Evolutionary conservation across 768 basidiomycete genomes (phyloP).

Genomic region (Imleria badia): DNA sequence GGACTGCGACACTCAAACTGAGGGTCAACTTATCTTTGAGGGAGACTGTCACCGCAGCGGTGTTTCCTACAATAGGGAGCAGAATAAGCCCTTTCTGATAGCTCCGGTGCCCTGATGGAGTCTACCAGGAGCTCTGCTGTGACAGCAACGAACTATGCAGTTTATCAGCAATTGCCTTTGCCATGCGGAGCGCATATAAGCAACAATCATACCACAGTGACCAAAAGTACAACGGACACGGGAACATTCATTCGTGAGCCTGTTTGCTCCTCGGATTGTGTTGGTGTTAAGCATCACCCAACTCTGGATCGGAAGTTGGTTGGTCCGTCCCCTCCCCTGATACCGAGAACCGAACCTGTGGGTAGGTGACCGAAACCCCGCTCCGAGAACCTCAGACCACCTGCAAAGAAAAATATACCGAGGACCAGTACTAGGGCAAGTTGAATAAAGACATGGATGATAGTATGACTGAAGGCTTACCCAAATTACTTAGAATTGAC

Average conservation of each 20-base stretch:
- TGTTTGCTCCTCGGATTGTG: conserved; percentile 26
- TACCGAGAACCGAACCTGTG: background rate
- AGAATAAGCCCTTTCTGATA: conserved; percentile 77
- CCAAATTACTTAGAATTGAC: conserved; percentile 77
- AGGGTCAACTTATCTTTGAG: conserved; percentile 88
- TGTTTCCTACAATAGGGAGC: conserved; percentile 89
- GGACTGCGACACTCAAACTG: conserved; percentile 83
- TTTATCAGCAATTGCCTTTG: background rate
- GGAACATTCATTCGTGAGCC: conserved; percentile 53
- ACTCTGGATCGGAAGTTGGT: conserved; percentile 11
- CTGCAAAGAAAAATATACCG: conserved; percentile 83
- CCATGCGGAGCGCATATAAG: background rate
- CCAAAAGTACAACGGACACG: conserved; percentile 52
- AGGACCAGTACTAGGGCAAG: conserved; percentile 67
- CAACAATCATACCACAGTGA: conserved; percentile 57
- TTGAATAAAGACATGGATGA: background rate
- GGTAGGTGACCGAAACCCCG: conserved; percentile 51
- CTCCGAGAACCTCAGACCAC: conserved; percentile 71
- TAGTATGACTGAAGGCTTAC: conserved; percentile 34
- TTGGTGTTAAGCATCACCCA: background rate
- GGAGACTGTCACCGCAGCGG: conserved; percentile 86
- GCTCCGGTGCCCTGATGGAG: conserved; percentile 56
- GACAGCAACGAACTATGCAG: conserved; percentile 52
- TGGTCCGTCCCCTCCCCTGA: background rate
- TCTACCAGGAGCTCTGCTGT: conserved; percentile 70